These are phyloP conservation scores for Globisporangium parvum DNA, from an alignment of 352 stramenopile species.

Conservation along the genomic window DNA sequence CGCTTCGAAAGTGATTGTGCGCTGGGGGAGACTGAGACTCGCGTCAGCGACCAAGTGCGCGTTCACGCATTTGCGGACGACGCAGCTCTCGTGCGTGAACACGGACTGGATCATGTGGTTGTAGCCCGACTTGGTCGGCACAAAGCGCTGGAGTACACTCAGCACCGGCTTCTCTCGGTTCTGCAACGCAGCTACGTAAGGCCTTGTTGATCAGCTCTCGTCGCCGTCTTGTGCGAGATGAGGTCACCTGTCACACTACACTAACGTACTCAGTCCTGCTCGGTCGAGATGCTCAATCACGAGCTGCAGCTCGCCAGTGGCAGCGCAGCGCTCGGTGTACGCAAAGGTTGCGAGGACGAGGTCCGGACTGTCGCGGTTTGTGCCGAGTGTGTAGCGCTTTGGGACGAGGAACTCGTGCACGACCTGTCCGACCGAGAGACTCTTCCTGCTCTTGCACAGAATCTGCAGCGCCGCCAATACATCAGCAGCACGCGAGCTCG, in stretches of 20 bases:
- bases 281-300: constrained; percentile 55
- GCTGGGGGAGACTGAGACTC: constrained; percentile 26
- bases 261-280: constrained; percentile 24
- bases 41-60: constrained; percentile 36
- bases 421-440: constrained; percentile 35
- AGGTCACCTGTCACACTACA: background rate
- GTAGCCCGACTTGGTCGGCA: constrained; percentile 63
- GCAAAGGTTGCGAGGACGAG: constrained; percentile 46
- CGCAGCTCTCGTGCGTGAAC: constrained; percentile 54
- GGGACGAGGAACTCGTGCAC: constrained; percentile 42
- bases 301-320: constrained; percentile 31
- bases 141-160: constrained; percentile 60
- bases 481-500: background rate
- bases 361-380: constrained; percentile 19
- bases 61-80: constrained; percentile 62
- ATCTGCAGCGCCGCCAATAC: constrained; percentile 24
- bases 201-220: background rate
- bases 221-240: no score
- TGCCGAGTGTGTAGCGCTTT: constrained; percentile 12
- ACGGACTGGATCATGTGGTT: constrained; percentile 62
- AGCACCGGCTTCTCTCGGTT: constrained; percentile 45
- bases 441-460: constrained; percentile 57
- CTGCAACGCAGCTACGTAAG: constrained; percentile 15
- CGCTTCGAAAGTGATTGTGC: constrained; percentile 58
- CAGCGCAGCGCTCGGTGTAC: constrained; percentile 42